phyloP scores from a whole-genome alignment of 768 basidiomycete genomes.

The Lentinula boryana region DNA sequence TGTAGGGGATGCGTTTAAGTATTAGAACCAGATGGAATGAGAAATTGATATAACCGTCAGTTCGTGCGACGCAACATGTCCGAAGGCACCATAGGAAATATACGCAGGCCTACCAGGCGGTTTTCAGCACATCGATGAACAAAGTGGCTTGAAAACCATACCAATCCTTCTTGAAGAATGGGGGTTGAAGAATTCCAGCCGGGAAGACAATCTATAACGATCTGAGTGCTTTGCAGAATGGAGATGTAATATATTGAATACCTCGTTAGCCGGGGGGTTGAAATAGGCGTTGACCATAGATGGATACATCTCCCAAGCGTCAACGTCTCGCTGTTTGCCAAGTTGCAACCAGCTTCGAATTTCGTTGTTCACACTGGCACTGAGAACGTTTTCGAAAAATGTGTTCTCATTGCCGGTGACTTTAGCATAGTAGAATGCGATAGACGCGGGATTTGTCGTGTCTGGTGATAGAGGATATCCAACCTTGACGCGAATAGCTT shows the following conservation, averaged over 20 bases:
- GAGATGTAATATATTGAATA: conserved; percentile 17
- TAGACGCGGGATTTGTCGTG: conserved; percentile 61
- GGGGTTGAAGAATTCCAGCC: conserved; percentile 89
- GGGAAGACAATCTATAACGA: conserved; percentile 80
- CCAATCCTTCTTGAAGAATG: conserved; percentile 85
- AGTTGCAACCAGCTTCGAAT: conserved; percentile 71
- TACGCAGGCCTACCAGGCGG: conserved; percentile 66
- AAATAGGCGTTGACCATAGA: conserved; percentile 87
- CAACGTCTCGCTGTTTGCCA: conserved; percentile 59
- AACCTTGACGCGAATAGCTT: conserved; percentile 83
- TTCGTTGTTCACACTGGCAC: conserved; percentile 51
- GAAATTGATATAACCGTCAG: conserved; percentile 52
- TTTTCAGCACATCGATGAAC: conserved; percentile 2
- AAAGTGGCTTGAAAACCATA: conserved; percentile 21
- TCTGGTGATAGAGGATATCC: conserved; percentile 90
- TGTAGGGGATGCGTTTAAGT: conserved; percentile 19
- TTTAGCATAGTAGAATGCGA: conserved; percentile 68
- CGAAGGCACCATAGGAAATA: conserved; percentile 88
- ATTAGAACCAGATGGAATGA: neutral
- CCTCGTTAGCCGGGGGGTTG: conserved; percentile 84
- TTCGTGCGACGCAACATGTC: conserved; percentile 89
- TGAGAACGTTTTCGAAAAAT: conserved; percentile 84
- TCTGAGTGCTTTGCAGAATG: neutral
- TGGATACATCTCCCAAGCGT: conserved; percentile 86
- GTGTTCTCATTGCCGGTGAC: conserved; percentile 59